Conservation (phyloP, 1,284 basidiomycete species). For the Moesziomyces antarcticus region DNA sequence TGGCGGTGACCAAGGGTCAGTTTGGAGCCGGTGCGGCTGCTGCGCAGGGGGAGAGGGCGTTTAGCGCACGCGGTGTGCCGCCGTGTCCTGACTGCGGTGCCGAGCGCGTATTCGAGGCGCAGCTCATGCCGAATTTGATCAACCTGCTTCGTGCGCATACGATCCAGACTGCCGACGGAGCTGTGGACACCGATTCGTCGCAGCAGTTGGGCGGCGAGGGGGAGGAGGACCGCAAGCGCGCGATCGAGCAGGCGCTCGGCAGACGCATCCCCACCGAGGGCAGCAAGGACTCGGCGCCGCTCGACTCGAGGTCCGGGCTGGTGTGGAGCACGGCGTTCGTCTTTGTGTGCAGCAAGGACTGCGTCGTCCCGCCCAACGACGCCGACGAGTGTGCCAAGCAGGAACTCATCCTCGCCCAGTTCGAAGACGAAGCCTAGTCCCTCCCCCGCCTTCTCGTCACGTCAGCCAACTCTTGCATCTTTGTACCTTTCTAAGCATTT, state of each 20-base stretch:
- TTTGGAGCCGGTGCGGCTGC: slow-evolving; percentile 8
- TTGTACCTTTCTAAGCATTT: not conserved
- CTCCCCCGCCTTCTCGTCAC: not conserved
- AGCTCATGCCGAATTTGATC: slow-evolving; percentile 67
- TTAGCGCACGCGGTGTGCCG: slow-evolving; percentile 34
- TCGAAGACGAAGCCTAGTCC: slow-evolving; percentile 48
- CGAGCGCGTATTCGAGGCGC: slow-evolving; percentile 62
- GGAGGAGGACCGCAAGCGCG: slow-evolving; percentile 41
- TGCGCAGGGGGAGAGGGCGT: not conserved
- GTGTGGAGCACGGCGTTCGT: slow-evolving; percentile 63
- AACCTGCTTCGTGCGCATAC: slow-evolving; percentile 53
- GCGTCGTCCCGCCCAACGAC: slow-evolving; percentile 10
- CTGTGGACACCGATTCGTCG: slow-evolving; percentile 4
- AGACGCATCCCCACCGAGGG: slow-evolving; percentile 22
- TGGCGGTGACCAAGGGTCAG: slow-evolving; percentile 28
- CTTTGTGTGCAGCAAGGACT: slow-evolving; percentile 62
- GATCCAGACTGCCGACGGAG: slow-evolving; percentile 33
- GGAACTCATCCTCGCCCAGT: slow-evolving; percentile 55
- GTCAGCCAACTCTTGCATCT: not conserved
- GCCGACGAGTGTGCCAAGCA: slow-evolving; percentile 53
- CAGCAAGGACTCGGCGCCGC: slow-evolving; percentile 1
- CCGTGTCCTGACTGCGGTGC: slow-evolving; percentile 56
- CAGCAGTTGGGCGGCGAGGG: not conserved
- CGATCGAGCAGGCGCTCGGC: slow-evolving; percentile 59
- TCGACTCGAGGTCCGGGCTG: slow-evolving; percentile 49